Percentiles rank a stretch among this genome's conserved stretches.
Evolutionary conservation across 1,139 yeast species (phyloP).

Genomic region (Scheffersomyces insectosa): DNA sequence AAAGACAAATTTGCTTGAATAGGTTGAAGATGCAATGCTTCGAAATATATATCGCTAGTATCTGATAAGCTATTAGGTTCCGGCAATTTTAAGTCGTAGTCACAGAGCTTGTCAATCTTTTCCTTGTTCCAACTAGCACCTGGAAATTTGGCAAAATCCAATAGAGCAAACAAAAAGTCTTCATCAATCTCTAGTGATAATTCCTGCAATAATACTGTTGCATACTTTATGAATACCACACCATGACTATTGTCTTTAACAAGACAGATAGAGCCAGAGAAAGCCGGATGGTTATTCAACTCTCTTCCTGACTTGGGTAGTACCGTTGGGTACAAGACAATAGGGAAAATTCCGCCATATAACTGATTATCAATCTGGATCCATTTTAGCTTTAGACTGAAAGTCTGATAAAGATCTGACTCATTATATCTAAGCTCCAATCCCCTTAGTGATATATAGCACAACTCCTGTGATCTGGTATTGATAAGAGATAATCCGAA

Average conservation of each 20-base stretch:
- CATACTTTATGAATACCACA: constrained; percentile 84
- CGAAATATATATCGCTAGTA: constrained; percentile 82
- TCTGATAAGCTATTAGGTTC: constrained; percentile 63
- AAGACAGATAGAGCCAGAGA: constrained; percentile 79
- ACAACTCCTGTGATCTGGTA: constrained; percentile 68
- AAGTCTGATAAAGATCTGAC: constrained; percentile 79
- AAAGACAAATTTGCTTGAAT: constrained; percentile 86
- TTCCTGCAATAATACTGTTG: constrained; percentile 85
- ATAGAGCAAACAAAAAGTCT: constrained; percentile 79
- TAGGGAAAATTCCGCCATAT: constrained; percentile 87
- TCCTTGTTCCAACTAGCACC: constrained; percentile 69
- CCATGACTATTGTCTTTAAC: constrained; percentile 92
- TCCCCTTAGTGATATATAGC: constrained; percentile 80
- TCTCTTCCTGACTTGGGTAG: constrained; percentile 85
- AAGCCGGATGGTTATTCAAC: constrained; percentile 85
- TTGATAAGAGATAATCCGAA: constrained; percentile 85
- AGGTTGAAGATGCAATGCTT: constrained; percentile 90
- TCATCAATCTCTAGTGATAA: constrained; percentile 92
- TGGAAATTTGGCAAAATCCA: constrained; percentile 73
- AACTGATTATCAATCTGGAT: constrained; percentile 90
- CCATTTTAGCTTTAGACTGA: constrained; percentile 87
- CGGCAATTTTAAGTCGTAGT: constrained; percentile 63
- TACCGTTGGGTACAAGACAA: constrained; percentile 86
- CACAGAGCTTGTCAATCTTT: constrained; percentile 59
- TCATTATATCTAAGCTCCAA: constrained; percentile 79